Evolutionary conservation across 2,329 filamentous ascomycete genomes (phyloP).

Genomic region (Hymenoscyphus infarciens): DNA sequence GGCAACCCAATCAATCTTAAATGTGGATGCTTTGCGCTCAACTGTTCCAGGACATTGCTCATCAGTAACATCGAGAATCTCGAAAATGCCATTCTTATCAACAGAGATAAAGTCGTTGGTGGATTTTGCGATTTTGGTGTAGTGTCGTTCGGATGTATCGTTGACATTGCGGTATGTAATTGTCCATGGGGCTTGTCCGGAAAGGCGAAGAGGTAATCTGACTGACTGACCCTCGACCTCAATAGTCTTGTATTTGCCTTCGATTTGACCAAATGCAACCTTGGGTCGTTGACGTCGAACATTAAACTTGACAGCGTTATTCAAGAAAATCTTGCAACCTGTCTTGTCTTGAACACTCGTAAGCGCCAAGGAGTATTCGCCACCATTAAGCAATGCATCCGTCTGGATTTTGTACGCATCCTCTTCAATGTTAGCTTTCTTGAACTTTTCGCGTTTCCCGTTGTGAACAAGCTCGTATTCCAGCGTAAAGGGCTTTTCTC

Average conservation of each 20-base stretch:
- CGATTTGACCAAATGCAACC: slow-evolving; percentile 79
- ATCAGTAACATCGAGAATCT: slow-evolving; percentile 75
- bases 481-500: slow-evolving; percentile 81
- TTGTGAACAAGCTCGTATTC: slow-evolving; percentile 93
- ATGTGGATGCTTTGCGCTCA: slow-evolving; percentile 68
- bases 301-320: slow-evolving; percentile 79
- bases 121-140: slow-evolving; percentile 44
- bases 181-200: slow-evolving; percentile 81
- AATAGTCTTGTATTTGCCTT: slow-evolving; percentile 70
- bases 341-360: slow-evolving; percentile 83
- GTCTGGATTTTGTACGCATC: slow-evolving; percentile 71
- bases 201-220: slow-evolving; percentile 76
- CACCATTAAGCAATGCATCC: slow-evolving; percentile 69
- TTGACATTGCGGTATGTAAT: slow-evolving; percentile 71
- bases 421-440: slow-evolving; percentile 58
- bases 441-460: slow-evolving; percentile 73
- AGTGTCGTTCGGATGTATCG: slow-evolving; percentile 42
- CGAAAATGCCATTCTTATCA: slow-evolving; percentile 67
- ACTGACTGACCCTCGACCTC: slow-evolving; percentile 74
- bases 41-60: slow-evolving; percentile 77
- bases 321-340: slow-evolving; percentile 80
- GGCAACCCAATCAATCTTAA: slow-evolving; percentile 81
- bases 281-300: slow-evolving; percentile 87
- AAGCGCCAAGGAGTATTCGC: slow-evolving; percentile 84
- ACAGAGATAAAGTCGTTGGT: slow-evolving; percentile 69